Evolutionary conservation across 228 moss, liverwort and hornwort species (phyloP).

Genomic region (Sphagnum magellanicum): DNA sequence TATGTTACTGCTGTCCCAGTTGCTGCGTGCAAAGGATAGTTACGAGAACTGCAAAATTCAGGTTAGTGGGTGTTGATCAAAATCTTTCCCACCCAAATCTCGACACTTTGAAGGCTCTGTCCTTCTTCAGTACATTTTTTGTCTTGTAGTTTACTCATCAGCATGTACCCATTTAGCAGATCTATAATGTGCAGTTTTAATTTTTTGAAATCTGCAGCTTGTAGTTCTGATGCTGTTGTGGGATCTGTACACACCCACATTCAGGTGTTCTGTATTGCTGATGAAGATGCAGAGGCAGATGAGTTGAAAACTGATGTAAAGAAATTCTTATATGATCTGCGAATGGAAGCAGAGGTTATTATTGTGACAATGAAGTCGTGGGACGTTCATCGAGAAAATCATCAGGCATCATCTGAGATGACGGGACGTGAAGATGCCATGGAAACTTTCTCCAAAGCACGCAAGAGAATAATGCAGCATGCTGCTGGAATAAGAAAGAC

Average conservation of each 20-base stretch:
- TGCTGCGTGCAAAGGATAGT: conserved; percentile 93
- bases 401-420: conserved; percentile 31
- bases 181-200: no score
- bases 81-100: no score
- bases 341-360: conserved; percentile 97
- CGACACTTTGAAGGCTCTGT: no score
- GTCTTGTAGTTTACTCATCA: no score
- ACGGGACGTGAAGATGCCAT: conserved; percentile 70
- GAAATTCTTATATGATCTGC: conserved; percentile 93
- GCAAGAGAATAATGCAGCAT: conserved; percentile 58
- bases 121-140: no score
- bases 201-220: no score
- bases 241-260: no score
- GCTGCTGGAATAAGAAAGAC: conserved; percentile 51
- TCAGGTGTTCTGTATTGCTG: conserved; percentile 91
- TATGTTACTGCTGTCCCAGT: conserved; percentile 90
- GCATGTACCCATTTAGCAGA: no score
- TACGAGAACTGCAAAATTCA: conserved; percentile 98
- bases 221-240: no score
- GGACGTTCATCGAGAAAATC: conserved; percentile 69
- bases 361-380: conserved; percentile 95
- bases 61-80: conserved; percentile 7
- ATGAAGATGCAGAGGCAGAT: conserved; percentile 96
- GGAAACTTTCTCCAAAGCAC: conserved; percentile 81
- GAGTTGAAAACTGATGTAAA: conserved; percentile 97